Evolutionary conservation across 1,284 basidiomycete genomes (phyloP), one percentile per base, ranked within the genome.

Genomic region (Naganishia sp.): DNA sequence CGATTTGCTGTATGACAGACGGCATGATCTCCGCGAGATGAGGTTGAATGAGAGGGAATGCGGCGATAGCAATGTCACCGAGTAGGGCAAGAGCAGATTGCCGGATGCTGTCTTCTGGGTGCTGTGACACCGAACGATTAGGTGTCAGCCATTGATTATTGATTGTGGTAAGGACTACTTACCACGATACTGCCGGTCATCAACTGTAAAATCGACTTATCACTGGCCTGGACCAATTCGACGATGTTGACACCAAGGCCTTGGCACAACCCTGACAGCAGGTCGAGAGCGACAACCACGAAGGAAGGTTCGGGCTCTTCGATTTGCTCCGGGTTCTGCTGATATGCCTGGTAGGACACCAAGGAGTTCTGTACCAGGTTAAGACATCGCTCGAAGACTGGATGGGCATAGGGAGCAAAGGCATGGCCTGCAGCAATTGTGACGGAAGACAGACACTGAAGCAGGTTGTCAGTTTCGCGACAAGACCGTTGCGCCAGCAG

Each of bases 21-120:
- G 88, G 85, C 90, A 99, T 95, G 76, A 98, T 88, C 41, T 86
- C 85, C 1, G 89, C 85, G 80, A 98, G 88, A 70, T 88, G 86
- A 3, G 92, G 90, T 62, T 90, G 87, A 71, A 99, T 84, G 25
- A 97, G 81, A 21, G 84, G 81, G 71, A 77, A 80, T 81, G 93
- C 94, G 63, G 92, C 90, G 86, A 99, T 98, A 18, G 96, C 94
- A 81, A 97, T 86, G 79, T 99, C 96, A 39, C 96, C 96, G 43
- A 99, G 88, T 17, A 99, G 86, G 17, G 96, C 96, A 76, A 97
- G 97, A 6, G 94, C 94, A 0, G 92, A 95, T 80, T 99, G 96
- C 65, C 95, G 86, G 5, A 99, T 93, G 0, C 94, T 88, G 35
- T 94, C 89, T 79, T 98, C 93, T 46, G 91, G 91, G 81, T 98